These are phyloP conservation scores for Ascochyta clinopodiicola DNA, from an alignment of 2,329 filamentous ascomycete species.

Conservation along the genomic window DNA sequence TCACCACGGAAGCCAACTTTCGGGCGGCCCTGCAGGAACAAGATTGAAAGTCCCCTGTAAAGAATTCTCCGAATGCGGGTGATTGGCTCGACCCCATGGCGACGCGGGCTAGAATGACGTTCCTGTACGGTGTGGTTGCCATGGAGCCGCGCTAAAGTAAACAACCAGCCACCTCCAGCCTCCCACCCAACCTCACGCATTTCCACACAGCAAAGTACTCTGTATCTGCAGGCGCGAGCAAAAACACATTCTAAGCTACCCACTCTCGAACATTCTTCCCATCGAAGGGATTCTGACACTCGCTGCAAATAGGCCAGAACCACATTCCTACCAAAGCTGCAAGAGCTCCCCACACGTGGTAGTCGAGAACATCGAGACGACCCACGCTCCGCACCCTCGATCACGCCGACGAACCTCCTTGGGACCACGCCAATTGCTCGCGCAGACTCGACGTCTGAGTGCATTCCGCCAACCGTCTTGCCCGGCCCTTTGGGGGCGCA, in stretches of 20 bases:
- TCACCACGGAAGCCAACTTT: slow-evolving; percentile 17
- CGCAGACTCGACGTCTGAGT: slow-evolving; percentile 32
- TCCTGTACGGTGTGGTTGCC: slow-evolving; percentile 23
- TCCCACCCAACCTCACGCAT: slow-evolving; percentile 43
- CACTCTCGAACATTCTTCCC: slow-evolving; percentile 29
- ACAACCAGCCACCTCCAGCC: slow-evolving; percentile 41
- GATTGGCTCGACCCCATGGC: slow-evolving; percentile 26
- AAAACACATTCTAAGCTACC: slow-evolving; percentile 45
- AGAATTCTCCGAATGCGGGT: slow-evolving; percentile 16
- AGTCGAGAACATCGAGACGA: slow-evolving; percentile 25
- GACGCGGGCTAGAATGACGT: slow-evolving; percentile 30
- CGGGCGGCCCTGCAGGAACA: slow-evolving; percentile 33
- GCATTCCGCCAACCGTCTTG: slow-evolving; percentile 40
- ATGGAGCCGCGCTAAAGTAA: slow-evolving; percentile 27
- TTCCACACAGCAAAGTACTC: slow-evolving; percentile 43
- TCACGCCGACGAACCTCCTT: slow-evolving; percentile 24
- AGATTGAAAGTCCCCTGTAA: slow-evolving; percentile 10
- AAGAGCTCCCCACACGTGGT: slow-evolving; percentile 32
- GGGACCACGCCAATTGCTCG: slow-evolving; percentile 32
- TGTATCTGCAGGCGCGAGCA: slow-evolving; percentile 34
- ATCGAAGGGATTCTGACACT: slow-evolving; percentile 42
- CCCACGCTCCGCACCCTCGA: slow-evolving; percentile 25
- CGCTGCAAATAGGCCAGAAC: slow-evolving; percentile 35
- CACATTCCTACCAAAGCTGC: slow-evolving; percentile 39
- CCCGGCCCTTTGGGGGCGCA: slow-evolving; percentile 53